phyloP scores from a whole-genome alignment of 306 rosid genomes.

The Malus orientalis region DNA sequence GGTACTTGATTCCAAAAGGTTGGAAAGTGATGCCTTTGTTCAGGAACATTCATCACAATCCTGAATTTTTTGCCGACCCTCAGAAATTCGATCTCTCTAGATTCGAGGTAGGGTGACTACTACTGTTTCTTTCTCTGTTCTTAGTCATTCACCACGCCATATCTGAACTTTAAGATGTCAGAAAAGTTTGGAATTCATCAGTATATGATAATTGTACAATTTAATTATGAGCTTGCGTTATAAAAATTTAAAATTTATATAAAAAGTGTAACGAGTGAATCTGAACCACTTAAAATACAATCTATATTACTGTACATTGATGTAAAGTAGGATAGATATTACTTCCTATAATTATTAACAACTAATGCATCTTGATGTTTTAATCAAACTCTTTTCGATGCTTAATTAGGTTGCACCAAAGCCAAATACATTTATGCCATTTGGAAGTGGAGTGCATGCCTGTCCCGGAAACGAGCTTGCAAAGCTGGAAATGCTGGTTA shows the following conservation, averaged over 20 bases:
- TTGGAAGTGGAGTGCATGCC: slow-evolving; percentile 86
- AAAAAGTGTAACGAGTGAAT: no score
- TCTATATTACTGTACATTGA: neutral
- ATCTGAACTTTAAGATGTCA: neutral
- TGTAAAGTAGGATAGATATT: neutral
- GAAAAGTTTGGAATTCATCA: neutral
- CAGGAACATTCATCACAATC: slow-evolving; percentile 84
- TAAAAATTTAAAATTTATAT: no score
- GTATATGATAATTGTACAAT: no score
- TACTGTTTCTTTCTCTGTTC: neutral
- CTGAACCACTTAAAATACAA: neutral
- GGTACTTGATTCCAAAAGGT: slow-evolving; percentile 83
- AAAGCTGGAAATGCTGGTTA: slow-evolving; percentile 70
- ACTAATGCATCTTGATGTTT: neutral
- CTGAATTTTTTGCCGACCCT: slow-evolving; percentile 68
- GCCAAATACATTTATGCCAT: slow-evolving; percentile 88
- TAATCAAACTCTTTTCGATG: neutral
- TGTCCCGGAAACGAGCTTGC: slow-evolving; percentile 98
- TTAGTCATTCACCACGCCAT: neutral
- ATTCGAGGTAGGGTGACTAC: slow-evolving; percentile 62
- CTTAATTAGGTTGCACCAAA: slow-evolving; percentile 60
- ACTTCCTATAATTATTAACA: neutral
- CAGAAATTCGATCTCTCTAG: slow-evolving; percentile 75
- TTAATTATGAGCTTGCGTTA: neutral
- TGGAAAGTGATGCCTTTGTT: slow-evolving; percentile 97